Evolutionary conservation across 345 rosid species (phyloP).

Genomic region (Aethionema arabicum): DNA sequence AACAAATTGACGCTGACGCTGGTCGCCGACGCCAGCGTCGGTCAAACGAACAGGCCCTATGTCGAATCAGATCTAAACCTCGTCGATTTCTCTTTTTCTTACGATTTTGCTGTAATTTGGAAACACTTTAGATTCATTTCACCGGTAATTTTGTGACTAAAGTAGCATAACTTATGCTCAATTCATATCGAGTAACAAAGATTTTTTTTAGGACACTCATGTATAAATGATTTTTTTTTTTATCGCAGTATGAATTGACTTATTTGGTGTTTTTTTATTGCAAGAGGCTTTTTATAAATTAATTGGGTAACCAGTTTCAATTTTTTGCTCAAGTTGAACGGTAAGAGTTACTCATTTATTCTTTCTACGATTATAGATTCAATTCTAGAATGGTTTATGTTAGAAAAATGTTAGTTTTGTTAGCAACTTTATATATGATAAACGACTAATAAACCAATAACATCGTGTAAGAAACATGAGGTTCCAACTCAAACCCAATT

Average conservation of each 20-base stretch:
- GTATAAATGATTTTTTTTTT: too few species aligned
- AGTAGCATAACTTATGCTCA: background rate
- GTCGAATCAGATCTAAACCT: too few species aligned
- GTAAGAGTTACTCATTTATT: constrained; percentile 44
- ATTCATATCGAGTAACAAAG: background rate
- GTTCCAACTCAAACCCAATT: too few species aligned
- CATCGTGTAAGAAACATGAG: too few species aligned
- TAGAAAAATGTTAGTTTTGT: background rate
- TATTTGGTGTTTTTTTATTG: too few species aligned
- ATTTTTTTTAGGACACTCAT: background rate
- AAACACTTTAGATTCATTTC: background rate
- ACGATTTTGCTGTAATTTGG: background rate
- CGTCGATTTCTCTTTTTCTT: too few species aligned
- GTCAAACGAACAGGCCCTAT: too few species aligned
- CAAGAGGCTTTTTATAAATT: constrained; percentile 86
- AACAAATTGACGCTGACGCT: too few species aligned
- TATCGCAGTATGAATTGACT: constrained; percentile 13
- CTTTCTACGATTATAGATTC: background rate
- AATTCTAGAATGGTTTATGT: background rate
- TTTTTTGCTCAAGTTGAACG: constrained; percentile 79
- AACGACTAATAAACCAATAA: background rate
- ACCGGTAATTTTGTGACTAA: too few species aligned
- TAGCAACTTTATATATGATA: background rate
- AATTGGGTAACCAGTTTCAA: constrained; percentile 78
- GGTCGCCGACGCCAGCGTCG: too few species aligned